Conservation (phyloP, 257 asterid genomes). For the Solanum bukasovii region DNA sequence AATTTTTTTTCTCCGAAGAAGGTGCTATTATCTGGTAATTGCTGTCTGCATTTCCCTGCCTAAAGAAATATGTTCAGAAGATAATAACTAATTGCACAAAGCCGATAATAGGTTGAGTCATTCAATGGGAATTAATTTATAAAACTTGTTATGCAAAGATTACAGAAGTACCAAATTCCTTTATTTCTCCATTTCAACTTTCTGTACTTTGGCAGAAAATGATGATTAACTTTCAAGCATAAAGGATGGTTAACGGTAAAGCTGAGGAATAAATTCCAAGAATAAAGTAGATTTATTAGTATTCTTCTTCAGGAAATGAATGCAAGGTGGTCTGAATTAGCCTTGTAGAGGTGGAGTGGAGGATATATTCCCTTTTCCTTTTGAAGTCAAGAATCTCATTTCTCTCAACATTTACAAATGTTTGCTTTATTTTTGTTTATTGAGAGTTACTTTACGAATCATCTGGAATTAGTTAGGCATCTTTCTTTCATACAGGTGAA, state of each 20-base stretch:
- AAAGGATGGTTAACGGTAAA: neutral
- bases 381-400: conserved; percentile 42
- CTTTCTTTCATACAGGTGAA: neutral
- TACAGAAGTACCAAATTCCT: neutral
- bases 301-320: conserved; percentile 28
- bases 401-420: conserved; percentile 16
- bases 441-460: neutral
- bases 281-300: conserved; percentile 9
- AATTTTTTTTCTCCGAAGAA: neutral
- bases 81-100: too few species aligned
- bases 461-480: conserved; percentile 2
- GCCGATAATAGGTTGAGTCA: neutral
- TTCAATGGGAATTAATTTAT: neutral
- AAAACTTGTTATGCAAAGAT: neutral
- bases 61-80: neutral
- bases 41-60: neutral
- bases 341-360: conserved; percentile 15
- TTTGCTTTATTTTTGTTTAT: conserved; percentile 9
- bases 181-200: neutral
- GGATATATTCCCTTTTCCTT: conserved; percentile 31
- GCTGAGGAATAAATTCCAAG: conserved; percentile 7
- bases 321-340: conserved; percentile 11
- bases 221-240: neutral
- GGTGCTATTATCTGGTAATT: neutral
- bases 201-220: neutral